Conservation (phyloP, 306 rosid species). For the Medicago ruthenica region DNA sequence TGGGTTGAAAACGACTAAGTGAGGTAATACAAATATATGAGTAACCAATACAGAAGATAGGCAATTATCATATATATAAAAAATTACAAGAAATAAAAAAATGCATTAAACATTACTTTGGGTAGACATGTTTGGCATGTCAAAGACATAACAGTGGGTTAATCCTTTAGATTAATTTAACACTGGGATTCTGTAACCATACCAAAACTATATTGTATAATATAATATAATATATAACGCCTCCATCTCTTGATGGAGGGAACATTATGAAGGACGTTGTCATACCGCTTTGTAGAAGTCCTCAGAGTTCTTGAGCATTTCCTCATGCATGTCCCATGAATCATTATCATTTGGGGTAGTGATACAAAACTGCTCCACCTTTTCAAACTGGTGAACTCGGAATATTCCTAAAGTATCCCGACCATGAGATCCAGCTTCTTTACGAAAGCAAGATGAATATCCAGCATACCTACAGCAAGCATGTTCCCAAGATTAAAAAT, state of each 20-base stretch:
- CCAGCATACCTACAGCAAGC: slow-evolving; percentile 79
- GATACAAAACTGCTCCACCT: slow-evolving; percentile 91
- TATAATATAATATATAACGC: neutral
- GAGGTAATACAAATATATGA: neutral
- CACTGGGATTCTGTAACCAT: slow-evolving; percentile 5
- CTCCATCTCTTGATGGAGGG: neutral
- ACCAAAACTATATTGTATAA: slow-evolving; percentile 1
- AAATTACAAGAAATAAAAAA: slow-evolving; percentile 16
- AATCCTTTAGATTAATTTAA: slow-evolving; percentile 15
- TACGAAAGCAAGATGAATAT: slow-evolving; percentile 94
- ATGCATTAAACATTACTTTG: slow-evolving; percentile 6
- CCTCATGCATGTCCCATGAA: slow-evolving; percentile 96
- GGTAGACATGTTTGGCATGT: slow-evolving; percentile 21
- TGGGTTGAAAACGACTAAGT: slow-evolving; percentile 22
- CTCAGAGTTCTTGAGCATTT: slow-evolving; percentile 90
- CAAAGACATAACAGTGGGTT: slow-evolving; percentile 7
- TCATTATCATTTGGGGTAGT: slow-evolving; percentile 84
- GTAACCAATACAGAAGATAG: slow-evolving; percentile 8
- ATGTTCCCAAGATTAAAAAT: slow-evolving; percentile 25
- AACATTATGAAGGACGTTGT: neutral
- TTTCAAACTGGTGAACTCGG: slow-evolving; percentile 96
- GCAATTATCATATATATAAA: slow-evolving; percentile 21
- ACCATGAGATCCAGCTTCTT: slow-evolving; percentile 98
- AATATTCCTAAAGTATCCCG: slow-evolving; percentile 96
- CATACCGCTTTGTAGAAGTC: slow-evolving; percentile 80